These are phyloP conservation scores for Hydrangea macrophylla DNA, from an alignment of 148 eudicot genomes.

Conservation along the genomic window DNA sequence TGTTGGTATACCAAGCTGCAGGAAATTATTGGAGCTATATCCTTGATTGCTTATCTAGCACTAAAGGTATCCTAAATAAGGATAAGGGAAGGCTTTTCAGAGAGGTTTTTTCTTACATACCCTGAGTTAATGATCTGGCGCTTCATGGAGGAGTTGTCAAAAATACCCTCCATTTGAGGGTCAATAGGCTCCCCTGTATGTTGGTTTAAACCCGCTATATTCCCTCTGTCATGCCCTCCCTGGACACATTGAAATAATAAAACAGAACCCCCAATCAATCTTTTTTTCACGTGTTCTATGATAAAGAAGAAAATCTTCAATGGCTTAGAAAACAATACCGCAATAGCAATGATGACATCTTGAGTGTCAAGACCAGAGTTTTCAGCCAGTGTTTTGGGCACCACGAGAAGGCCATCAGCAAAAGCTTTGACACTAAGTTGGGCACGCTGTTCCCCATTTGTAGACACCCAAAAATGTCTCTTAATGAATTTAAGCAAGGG, in stretches of 20 bases:
- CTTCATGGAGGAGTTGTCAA: slow-evolving; percentile 89
- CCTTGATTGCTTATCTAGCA: neutral
- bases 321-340: slow-evolving; percentile 31
- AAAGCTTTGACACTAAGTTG: slow-evolving; percentile 95
- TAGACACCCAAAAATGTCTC: slow-evolving; percentile 5
- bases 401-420: slow-evolving; percentile 89
- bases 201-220: slow-evolving; percentile 78
- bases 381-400: slow-evolving; percentile 94
- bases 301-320: neutral
- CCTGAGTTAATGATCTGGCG: slow-evolving; percentile 91
- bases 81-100: too few relatives aligned
- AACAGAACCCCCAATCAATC: neutral
- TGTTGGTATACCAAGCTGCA: neutral
- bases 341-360: slow-evolving; percentile 77
- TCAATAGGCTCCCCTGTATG: slow-evolving; percentile 84
- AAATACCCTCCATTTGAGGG: slow-evolving; percentile 97
- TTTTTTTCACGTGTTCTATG: neutral
- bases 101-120: slow-evolving; percentile 32
- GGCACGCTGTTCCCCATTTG: slow-evolving; percentile 57
- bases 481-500: neutral
- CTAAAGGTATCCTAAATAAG: neutral
- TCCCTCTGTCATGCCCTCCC: slow-evolving; percentile 95
- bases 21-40: neutral
- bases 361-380: slow-evolving; percentile 95
- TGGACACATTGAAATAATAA: slow-evolving; percentile 16